phyloP scores from a whole-genome alignment of 2,329 filamentous ascomycete genomes.

The Botrytis cinerea region DNA sequence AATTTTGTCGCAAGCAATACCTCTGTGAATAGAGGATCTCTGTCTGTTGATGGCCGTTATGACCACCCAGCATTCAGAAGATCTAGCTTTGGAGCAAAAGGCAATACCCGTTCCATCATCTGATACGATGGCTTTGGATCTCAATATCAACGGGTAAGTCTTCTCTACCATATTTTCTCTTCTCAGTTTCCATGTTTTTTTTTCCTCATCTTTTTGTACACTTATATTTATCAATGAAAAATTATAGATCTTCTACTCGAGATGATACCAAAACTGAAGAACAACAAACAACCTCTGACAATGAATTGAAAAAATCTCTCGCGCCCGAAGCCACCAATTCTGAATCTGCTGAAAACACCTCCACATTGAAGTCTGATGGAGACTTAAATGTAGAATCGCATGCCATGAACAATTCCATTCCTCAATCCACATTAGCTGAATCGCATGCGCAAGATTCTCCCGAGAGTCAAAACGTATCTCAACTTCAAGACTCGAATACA shows the following conservation, averaged over 20 bases:
- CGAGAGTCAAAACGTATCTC: constrained; percentile 14
- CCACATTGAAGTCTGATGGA: background rate
- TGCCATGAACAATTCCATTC: background rate
- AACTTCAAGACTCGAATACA: constrained; percentile 27
- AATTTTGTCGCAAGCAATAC: constrained; percentile 25
- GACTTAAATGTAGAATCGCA: constrained; percentile 1
- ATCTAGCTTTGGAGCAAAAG: constrained; percentile 51
- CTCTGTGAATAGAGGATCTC: constrained; percentile 31
- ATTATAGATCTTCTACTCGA: constrained; percentile 38
- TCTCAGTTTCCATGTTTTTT: constrained; percentile 29
- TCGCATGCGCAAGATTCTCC: constrained; percentile 20
- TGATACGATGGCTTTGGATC: constrained; percentile 55
- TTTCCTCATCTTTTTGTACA: constrained; percentile 38
- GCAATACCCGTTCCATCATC: constrained; percentile 49
- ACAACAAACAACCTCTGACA: constrained; percentile 16
- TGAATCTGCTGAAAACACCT: constrained; percentile 1
- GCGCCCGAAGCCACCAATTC: constrained; percentile 11
- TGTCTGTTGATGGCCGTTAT: constrained; percentile 54
- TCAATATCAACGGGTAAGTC: constrained; percentile 62
- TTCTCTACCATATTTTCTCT: constrained; percentile 36
- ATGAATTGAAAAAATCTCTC: constrained; percentile 9
- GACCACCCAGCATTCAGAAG: constrained; percentile 47
- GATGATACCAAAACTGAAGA: constrained; percentile 35
- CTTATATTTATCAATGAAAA: constrained; percentile 41
- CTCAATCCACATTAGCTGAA: constrained; percentile 12